phyloP scores from a whole-genome alignment of 768 basidiomycete genomes.

The Lactifluus hygrophoroides region DNA sequence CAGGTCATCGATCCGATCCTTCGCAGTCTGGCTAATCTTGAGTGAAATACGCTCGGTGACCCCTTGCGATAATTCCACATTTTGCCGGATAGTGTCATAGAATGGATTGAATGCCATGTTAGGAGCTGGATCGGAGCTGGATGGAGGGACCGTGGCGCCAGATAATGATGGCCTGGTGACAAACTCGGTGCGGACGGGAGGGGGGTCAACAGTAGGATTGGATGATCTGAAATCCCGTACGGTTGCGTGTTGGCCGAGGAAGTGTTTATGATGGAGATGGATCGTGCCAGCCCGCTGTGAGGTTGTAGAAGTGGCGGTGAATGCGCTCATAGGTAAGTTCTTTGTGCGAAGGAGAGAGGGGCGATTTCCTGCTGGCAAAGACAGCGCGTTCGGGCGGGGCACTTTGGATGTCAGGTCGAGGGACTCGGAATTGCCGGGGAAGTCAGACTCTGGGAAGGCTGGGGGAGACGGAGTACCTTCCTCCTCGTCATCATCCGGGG shows the following conservation, averaged over 20 bases:
- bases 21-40: conserved; percentile 36
- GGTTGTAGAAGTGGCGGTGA: conserved; percentile 42
- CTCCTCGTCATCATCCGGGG: conserved; percentile 39
- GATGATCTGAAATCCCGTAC: not conserved
- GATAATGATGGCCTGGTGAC: not conserved
- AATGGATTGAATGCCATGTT: conserved; percentile 70
- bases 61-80: conserved; percentile 62
- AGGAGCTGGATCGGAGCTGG: conserved; percentile 14
- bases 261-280: conserved; percentile 14
- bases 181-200: not conserved
- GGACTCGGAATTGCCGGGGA: not conserved
- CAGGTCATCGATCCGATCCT: conserved; percentile 48
- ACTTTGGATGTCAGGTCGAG: not conserved
- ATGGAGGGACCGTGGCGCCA: conserved; percentile 4
- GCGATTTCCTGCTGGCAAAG: conserved; percentile 11
- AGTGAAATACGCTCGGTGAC: conserved; percentile 78
- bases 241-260: conserved; percentile 10
- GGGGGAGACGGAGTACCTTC: conserved; percentile 21
- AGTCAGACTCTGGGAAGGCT: not conserved
- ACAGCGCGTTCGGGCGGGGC: conserved; percentile 4
- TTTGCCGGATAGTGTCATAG: conserved; percentile 89
- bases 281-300: conserved; percentile 21
- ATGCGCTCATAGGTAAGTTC: conserved; percentile 56
- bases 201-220: not conserved
- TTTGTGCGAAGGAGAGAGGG: conserved; percentile 41